phyloP scores from a whole-genome alignment of 306 rosid species.

The Quercus bicolor region DNA sequence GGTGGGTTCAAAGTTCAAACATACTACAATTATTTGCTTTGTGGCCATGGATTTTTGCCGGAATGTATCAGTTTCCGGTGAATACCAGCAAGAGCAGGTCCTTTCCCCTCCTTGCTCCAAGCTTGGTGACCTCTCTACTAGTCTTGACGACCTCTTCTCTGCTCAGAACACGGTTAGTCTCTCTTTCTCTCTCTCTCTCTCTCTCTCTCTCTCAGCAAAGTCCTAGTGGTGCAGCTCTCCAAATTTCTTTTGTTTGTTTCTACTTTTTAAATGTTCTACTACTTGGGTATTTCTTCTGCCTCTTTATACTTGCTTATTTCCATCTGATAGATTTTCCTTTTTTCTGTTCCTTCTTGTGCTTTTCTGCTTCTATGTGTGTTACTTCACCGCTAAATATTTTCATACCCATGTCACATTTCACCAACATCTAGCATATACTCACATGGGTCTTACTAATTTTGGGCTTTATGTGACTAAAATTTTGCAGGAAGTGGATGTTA shows the following conservation, averaged over 20 bases:
- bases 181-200: neutral
- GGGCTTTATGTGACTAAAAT: neutral
- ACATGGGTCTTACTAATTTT: conserved; percentile 12
- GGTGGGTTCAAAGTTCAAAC: neutral
- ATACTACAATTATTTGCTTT: neutral
- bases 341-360: conserved; percentile 5
- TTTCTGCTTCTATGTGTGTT: neutral
- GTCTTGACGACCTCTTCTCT: conserved; percentile 59
- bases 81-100: conserved; percentile 41
- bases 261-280: conserved; percentile 8
- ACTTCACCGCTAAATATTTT: conserved; percentile 6
- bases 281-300: conserved; percentile 5
- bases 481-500: conserved; percentile 59
- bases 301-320: neutral
- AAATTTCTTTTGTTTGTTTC: neutral
- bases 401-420: neutral
- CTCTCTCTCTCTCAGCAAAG: neutral
- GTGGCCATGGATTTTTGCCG: conserved; percentile 50
- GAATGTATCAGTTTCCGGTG: conserved; percentile 41
- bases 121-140: conserved; percentile 25
- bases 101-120: conserved; percentile 35
- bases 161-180: conserved; percentile 56
- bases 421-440: neutral
- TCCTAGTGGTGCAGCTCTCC: neutral
- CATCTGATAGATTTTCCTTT: neutral